Evolutionary conservation across 257 asterid species (phyloP), one percentile per base, ranked within the genome.

Genomic region (Mitragyna speciosa): DNA sequence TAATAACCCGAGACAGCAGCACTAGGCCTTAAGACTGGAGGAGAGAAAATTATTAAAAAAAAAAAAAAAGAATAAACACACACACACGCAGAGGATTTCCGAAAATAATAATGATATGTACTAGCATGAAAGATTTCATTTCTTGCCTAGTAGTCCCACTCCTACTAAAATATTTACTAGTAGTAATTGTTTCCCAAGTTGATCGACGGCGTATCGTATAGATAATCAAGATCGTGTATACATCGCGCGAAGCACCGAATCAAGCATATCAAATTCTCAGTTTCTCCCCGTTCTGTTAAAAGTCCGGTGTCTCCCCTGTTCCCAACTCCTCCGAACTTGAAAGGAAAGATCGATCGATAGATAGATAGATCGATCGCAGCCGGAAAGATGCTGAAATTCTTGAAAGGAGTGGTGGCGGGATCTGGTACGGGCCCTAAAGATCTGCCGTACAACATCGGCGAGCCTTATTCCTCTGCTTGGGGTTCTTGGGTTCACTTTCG

Each of bases 401-500:
- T 96, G 81, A 96, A 96, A 91, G 99, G 93, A 61, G 99, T 96
- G 72, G 99, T 96, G 24, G 92, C 58, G 83, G 98, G 99, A 91
- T 94, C 99, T 84, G 95, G 94, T 8, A 76, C 98, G 64, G 99
- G 97, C 86, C 88, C 92, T 70, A 94, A 94, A 83, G 98, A 96
- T 96, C 96, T 96, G 80, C 99, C 99, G 10, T 94, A 96, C 87
- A 90, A 87, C 88, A 87, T 96, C 83, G 98, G 97, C 49, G 99
- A 96, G 89, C 98, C 99, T 52, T 93, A 96, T 90, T 88, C 97
- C 54, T 88, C 96, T 70, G 91, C 97, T 80, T 96, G 99, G 99
- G 99, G 98, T 79, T 94, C 98, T 36, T 96, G 98, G 99, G 90
- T 91, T 77, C 99, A 96, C 88, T 82, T 84, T 79, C 97, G 97